These are phyloP conservation scores for Maudiozyma saulgeensis DNA, from an alignment of 805 yeast species.

Conservation along the genomic window DNA sequence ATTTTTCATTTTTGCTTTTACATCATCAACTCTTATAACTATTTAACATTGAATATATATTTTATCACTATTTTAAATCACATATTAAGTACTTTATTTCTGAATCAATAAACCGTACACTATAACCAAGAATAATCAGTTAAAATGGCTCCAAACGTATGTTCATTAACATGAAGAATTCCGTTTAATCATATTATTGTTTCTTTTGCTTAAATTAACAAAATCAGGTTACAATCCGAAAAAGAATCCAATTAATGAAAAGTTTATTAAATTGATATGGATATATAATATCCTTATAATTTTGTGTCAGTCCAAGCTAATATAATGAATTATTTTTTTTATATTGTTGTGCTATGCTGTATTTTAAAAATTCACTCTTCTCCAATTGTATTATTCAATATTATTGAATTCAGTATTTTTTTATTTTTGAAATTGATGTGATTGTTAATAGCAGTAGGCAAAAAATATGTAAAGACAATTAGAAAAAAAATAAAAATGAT, in stretches of 20 bases:
- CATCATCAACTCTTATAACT: too few relatives aligned
- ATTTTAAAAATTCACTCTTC: conserved; percentile 24
- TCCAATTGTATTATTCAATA: neutral
- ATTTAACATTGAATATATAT: too few relatives aligned
- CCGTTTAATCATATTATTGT: too few relatives aligned
- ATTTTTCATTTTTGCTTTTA: too few relatives aligned
- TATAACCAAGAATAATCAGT: conserved; percentile 1
- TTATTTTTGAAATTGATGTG: conserved; percentile 12
- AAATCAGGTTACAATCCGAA: too few relatives aligned
- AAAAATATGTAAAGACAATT: neutral
- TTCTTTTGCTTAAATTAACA: too few relatives aligned
- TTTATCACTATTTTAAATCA: neutral
- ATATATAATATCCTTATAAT: too few relatives aligned
- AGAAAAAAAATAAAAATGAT: neutral
- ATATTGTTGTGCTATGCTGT: conserved; percentile 18
- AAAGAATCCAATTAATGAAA: too few relatives aligned
- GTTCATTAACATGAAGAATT: conserved; percentile 27
- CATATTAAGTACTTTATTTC: neutral
- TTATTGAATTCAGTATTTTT: neutral
- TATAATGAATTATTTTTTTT: neutral
- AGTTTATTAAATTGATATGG: neutral
- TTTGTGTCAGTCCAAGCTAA: neutral
- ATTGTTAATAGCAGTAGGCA: conserved; percentile 35
- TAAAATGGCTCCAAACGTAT: conserved; percentile 81
- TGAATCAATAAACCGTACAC: neutral